Conservation (phyloP, 108 stramenopile genomes). For the Skeletonema potamos region DNA sequence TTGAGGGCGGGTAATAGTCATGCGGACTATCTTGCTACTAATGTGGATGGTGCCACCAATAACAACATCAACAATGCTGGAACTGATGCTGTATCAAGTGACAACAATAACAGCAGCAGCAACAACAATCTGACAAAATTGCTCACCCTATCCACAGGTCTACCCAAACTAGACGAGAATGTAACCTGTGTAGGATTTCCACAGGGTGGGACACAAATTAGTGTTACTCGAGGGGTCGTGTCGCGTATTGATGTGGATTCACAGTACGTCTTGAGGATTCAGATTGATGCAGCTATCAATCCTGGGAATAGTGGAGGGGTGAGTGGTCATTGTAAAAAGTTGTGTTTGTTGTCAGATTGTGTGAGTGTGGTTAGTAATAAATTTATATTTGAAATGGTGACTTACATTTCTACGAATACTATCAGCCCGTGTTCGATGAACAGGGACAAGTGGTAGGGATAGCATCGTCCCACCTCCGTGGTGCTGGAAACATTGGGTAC, state of each 20-base stretch:
- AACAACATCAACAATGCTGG: background rate
- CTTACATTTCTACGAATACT: background rate
- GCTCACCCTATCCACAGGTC: conserved; percentile 12
- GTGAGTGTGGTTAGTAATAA: background rate
- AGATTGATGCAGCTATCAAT: conserved; percentile 78
- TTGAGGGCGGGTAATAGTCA: no score
- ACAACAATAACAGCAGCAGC: background rate
- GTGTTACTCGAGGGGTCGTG: conserved; percentile 69
- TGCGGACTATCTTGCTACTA: no score
- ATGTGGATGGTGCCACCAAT: background rate
- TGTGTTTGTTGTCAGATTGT: background rate
- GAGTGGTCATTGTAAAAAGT: background rate
- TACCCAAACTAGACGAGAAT: conserved; percentile 63
- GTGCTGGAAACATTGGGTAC: conserved; percentile 65
- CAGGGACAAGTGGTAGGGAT: conserved; percentile 62
- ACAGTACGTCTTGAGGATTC: conserved; percentile 56
- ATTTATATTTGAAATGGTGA: no score
- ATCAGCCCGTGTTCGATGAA: conserved; percentile 65
- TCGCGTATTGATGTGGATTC: conserved; percentile 61
- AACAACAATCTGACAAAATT: background rate
- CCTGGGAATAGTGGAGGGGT: conserved; percentile 62
- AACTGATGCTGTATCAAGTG: background rate
- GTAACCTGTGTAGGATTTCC: conserved; percentile 76
- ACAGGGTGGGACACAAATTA: conserved; percentile 58
- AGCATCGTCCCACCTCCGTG: conserved; percentile 51